Evolutionary conservation across 2,329 filamentous ascomycete species (phyloP).

Genomic region (Peltaster fructicola): DNA sequence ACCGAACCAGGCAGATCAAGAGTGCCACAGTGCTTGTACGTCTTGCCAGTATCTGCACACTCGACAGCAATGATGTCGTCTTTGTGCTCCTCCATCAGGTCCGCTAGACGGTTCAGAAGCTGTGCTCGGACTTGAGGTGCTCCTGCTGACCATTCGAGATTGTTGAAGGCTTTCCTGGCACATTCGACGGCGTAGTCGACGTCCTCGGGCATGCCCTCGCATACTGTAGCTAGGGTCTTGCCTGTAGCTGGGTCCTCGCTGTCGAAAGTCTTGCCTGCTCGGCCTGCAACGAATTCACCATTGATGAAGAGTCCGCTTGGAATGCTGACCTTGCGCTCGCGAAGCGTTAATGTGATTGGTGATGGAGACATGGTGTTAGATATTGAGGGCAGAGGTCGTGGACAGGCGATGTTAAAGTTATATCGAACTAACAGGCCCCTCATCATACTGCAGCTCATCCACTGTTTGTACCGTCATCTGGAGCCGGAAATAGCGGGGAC

Average conservation of each 20-base stretch:
- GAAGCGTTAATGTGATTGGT: no score
- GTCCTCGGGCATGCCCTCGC: constrained; percentile 31
- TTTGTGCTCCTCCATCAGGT: constrained; percentile 54
- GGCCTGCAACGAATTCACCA: constrained; percentile 3
- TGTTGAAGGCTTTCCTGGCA: constrained; percentile 48
- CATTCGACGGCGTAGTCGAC: constrained; percentile 53
- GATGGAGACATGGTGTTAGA: no score
- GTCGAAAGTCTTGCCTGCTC: constrained; percentile 1
- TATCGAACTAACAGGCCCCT: no score
- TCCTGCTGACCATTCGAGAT: constrained; percentile 12
- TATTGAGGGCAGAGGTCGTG: no score
- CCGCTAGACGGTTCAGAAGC: constrained; percentile 53
- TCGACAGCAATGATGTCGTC: constrained; percentile 61
- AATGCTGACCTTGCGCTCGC: no score
- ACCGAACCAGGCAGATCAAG: background rate
- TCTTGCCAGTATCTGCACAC: constrained; percentile 48
- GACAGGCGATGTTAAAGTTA: no score
- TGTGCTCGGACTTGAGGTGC: constrained; percentile 49
- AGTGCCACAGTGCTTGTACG: background rate
- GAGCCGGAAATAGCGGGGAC: no score
- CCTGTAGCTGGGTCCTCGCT: constrained; percentile 1
- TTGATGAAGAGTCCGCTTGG: constrained; percentile 5
- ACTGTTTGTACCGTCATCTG: no score
- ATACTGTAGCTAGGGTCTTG: background rate
- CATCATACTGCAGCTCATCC: no score